A percentile compares a stretch with the other conserved stretches of the same genome.
Evolutionary conservation across 2,329 filamentous ascomycete genomes (phyloP).

Genomic region (Aspergillus sp.): DNA sequence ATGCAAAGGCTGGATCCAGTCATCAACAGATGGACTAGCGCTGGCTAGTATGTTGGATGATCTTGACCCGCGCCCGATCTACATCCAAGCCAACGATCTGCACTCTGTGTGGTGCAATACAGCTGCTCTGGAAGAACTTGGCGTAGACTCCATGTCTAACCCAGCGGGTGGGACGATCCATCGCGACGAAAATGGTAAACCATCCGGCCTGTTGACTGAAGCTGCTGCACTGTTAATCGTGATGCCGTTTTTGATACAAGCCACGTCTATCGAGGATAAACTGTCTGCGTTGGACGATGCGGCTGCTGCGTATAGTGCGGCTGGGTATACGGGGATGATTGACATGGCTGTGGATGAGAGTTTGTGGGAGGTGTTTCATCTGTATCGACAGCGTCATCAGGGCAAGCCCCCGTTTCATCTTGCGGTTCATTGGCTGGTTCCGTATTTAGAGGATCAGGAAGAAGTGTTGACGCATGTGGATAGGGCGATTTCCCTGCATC

Average conservation of each 20-base stretch:
- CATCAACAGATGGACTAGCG: slow-evolving; percentile 40
- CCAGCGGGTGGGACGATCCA: slow-evolving; percentile 45
- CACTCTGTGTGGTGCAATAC: slow-evolving; percentile 50
- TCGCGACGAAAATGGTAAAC: slow-evolving; percentile 39
- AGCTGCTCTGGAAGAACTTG: slow-evolving; percentile 43
- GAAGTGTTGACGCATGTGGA: slow-evolving; percentile 41
- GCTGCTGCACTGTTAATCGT: slow-evolving; percentile 42
- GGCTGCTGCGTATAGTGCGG: slow-evolving; percentile 38
- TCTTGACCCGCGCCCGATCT: slow-evolving; percentile 45
- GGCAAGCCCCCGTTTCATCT: slow-evolving; percentile 39
- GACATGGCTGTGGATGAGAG: slow-evolving; percentile 52
- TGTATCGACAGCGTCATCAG: slow-evolving; percentile 25
- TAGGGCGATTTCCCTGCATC: slow-evolving; percentile 39
- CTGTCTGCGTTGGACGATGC: slow-evolving; percentile 36
- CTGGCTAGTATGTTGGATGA: slow-evolving; percentile 46
- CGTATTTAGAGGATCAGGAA: slow-evolving; percentile 34
- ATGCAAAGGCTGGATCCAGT: slow-evolving; percentile 48
- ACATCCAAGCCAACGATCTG: slow-evolving; percentile 46
- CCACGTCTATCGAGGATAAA: slow-evolving; percentile 41
- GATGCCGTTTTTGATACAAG: slow-evolving; percentile 44
- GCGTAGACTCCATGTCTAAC: slow-evolving; percentile 35
- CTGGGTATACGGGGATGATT: slow-evolving; percentile 45
- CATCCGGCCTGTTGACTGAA: slow-evolving; percentile 44
- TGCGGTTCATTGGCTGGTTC: slow-evolving; percentile 47
- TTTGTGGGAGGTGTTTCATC: slow-evolving; percentile 41